phyloP scores from a whole-genome alignment of 208 protist species.

The Leishmania tropica region DNA sequence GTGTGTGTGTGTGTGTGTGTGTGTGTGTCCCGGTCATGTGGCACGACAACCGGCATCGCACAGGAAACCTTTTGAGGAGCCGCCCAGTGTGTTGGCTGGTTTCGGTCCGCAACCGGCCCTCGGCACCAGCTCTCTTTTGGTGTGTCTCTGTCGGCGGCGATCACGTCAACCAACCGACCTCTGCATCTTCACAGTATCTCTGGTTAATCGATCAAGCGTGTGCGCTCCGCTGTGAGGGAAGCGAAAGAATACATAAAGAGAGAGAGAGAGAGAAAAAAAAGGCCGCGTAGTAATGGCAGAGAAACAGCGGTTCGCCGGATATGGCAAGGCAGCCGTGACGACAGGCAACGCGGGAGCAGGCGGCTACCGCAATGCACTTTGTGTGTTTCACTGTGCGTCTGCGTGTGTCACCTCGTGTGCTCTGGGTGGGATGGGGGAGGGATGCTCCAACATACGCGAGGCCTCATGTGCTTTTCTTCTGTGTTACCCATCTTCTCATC shows the following conservation, averaged over 20 bases:
- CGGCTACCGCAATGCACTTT: not conserved
- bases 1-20: not conserved
- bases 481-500: not conserved
- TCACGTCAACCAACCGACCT: not conserved
- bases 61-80: not conserved
- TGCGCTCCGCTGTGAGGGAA: not conserved
- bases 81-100: not conserved
- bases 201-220: not conserved
- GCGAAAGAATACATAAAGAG: not conserved
- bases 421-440: not conserved
- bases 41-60: not conserved
- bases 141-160: not conserved
- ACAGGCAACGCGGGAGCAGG: not conserved
- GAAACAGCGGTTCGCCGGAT: not conserved
- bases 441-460: not conserved
- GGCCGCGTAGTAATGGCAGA: no score
- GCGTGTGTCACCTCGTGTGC: not conserved
- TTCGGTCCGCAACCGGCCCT: not conserved
- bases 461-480: not conserved
- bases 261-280: not conserved
- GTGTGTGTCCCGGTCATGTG: not conserved
- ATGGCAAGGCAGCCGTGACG: not conserved
- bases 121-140: not conserved
- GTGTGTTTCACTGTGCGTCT: not conserved
- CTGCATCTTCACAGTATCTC: constrained; percentile 2